Base-by-base conservation (phyloP, 177 flowering plant genomes). In the Vitis hybrid region DNA sequence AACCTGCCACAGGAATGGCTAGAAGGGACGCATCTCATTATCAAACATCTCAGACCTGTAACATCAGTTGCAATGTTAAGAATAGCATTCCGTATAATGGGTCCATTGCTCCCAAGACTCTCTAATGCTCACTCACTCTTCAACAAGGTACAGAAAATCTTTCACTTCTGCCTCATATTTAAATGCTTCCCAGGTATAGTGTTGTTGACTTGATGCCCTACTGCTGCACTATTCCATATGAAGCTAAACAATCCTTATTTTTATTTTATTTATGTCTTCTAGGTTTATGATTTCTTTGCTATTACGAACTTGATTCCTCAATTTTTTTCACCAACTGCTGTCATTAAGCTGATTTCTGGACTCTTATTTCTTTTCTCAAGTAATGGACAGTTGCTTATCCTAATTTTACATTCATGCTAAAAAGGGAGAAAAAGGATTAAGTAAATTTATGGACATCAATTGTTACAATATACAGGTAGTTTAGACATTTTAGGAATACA, bases 1-100 rank as follows among this genome's bases (percentile, higher is more conserved):
- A 93, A 90, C 79, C 99, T 95, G 75, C 93, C 99, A 51, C 94
- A 89, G 63, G 98, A 95, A 78, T 95, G 99, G 99, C 86, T 95
- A 21, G 99, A 93, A 74, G 97, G 92, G 56, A 79, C 97, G 5
- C 93, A 89, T 77, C 77, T 85, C 15, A 80, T 93, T 72, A 82
- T 95, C 58, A 91, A 90, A 70, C 86, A 91, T 75, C 93, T 95
- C 70, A 82, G 84, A 77, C 99, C 99, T n/a, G 80, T 93, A 61
- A 86, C 91, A 66, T 95, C 99, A 52, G 91, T 95, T 69, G 97
- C 98, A 65, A 86, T 90, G 90, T 68, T 95, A 80, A 84, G 99
- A 81, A 87, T 93, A 76, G 91, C 81, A 60, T 95, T 95, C 73
- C 98, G 99, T 65, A 88, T 95, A 56, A 84, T 96, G 84, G 94